Evolutionary conservation across 164 flowering plant species (phyloP).

Genomic region (Magnolia officinalis): DNA sequence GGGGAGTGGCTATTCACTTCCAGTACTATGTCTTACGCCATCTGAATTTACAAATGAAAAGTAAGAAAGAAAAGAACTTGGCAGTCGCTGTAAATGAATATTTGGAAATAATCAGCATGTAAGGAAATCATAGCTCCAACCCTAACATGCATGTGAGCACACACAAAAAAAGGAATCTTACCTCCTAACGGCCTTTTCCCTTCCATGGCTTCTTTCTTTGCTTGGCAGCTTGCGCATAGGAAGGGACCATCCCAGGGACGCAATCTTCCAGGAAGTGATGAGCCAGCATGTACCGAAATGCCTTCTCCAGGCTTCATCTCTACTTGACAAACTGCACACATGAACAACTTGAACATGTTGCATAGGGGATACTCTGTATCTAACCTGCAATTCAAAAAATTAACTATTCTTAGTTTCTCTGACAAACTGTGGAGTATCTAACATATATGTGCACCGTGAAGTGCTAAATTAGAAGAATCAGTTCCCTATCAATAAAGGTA

Average conservation of each 20-base stretch:
- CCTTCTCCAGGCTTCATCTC: slow-evolving; percentile 94
- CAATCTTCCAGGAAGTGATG: slow-evolving; percentile 47
- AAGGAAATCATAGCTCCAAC: background rate
- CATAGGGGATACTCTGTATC: slow-evolving; percentile 89
- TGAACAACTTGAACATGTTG: slow-evolving; percentile 91
- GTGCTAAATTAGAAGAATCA: background rate
- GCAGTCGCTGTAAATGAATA: background rate
- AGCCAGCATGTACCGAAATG: slow-evolving; percentile 73
- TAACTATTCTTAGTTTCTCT: background rate
- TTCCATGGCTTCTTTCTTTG: slow-evolving; percentile 98
- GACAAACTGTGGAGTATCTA: background rate
- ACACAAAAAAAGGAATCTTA: slow-evolving; percentile 8
- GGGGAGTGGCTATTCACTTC: slow-evolving; percentile 50
- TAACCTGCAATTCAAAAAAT: slow-evolving; percentile 53
- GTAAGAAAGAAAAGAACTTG: background rate
- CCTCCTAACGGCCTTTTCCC: slow-evolving; percentile 79
- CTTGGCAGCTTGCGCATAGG: slow-evolving; percentile 82
- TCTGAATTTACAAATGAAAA: background rate
- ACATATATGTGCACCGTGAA: background rate
- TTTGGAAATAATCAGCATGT: no score
- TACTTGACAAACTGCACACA: slow-evolving; percentile 90
- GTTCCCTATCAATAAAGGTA: background rate
- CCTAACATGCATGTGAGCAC: background rate
- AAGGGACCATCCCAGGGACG: slow-evolving; percentile 99
- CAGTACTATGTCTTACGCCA: slow-evolving; percentile 33